Evolutionary conservation across 2,329 filamentous ascomycete genomes (phyloP).

Genomic region (Cladorrhinum sp.): DNA sequence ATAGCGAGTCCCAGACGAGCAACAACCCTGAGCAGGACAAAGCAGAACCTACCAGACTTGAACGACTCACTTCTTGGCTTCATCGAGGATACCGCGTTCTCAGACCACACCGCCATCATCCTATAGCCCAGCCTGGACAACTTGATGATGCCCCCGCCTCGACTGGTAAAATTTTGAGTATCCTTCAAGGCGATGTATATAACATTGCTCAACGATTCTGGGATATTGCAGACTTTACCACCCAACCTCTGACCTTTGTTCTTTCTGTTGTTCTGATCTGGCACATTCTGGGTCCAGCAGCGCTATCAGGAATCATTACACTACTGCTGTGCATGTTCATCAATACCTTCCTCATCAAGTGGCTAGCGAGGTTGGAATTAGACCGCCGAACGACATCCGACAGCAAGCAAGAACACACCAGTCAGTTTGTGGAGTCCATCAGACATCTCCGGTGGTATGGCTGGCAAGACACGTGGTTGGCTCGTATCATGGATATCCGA

Average conservation of each 20-base stretch:
- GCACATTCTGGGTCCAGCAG: conserved; percentile 76
- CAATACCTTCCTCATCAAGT: conserved; percentile 65
- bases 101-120: conserved; percentile 37
- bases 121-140: not conserved
- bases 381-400: conserved; percentile 73
- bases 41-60: conserved; percentile 6
- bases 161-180: conserved; percentile 85
- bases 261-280: conserved; percentile 72
- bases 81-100: conserved; percentile 12
- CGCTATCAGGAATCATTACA: conserved; percentile 68
- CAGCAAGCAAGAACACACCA: conserved; percentile 71
- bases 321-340: conserved; percentile 65
- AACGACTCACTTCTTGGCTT: conserved; percentile 17
- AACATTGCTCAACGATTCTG: conserved; percentile 82
- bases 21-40: conserved; percentile 3
- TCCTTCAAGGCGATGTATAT: conserved; percentile 80
- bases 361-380: conserved; percentile 65
- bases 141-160: conserved; percentile 57
- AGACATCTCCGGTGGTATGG: conserved; percentile 78
- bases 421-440: conserved; percentile 83
- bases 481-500: conserved; percentile 64
- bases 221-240: conserved; percentile 76
- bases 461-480: conserved; percentile 75
- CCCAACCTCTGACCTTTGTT: conserved; percentile 72
- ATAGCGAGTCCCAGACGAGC: conserved; percentile 16